These are phyloP conservation scores for Glomus cerebriforme DNA, from an alignment of 192 early-diverging fungal species.

Conservation along the genomic window DNA sequence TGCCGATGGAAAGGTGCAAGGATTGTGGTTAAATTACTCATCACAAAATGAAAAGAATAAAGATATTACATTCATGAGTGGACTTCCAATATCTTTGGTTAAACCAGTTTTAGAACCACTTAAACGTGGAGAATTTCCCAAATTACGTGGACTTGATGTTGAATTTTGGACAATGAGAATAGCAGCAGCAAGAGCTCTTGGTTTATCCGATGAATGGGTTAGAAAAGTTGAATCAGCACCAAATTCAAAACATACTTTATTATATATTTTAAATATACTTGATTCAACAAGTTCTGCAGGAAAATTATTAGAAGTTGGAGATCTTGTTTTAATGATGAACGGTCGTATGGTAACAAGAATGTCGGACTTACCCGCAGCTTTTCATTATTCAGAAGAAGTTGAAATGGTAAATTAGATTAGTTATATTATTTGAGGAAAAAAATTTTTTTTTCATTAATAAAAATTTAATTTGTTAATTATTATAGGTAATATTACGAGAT, in stretches of 20 bases:
- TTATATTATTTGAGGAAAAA: not conserved
- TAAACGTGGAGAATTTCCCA: conserved; percentile 49
- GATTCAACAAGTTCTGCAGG: conserved; percentile 56
- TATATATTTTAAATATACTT: conserved; percentile 63
- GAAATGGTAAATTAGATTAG: conserved; percentile 55
- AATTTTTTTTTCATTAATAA: not conserved
- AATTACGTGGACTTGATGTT: conserved; percentile 58
- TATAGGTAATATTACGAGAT: conserved; percentile 66
- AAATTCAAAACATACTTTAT: conserved; percentile 50
- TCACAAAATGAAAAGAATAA: conserved; percentile 68
- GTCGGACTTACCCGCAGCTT: conserved; percentile 57
- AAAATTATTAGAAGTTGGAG: conserved; percentile 61
- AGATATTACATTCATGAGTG: conserved; percentile 65
- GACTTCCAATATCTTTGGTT: conserved; percentile 52
- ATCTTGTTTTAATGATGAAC: conserved; percentile 70
- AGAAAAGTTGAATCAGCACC: conserved; percentile 54
- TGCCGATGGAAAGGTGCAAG: conserved; percentile 56
- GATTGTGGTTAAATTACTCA: conserved; percentile 71
- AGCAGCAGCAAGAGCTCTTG: conserved; percentile 60
- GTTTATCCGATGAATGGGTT: conserved; percentile 61
- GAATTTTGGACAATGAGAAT: conserved; percentile 65
- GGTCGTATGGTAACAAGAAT: conserved; percentile 64
- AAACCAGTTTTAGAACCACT: conserved; percentile 54
- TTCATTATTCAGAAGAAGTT: conserved; percentile 47
- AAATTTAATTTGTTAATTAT: not conserved